Conservation (phyloP, 768 basidiomycete species). For the Russula emetica region DNA sequence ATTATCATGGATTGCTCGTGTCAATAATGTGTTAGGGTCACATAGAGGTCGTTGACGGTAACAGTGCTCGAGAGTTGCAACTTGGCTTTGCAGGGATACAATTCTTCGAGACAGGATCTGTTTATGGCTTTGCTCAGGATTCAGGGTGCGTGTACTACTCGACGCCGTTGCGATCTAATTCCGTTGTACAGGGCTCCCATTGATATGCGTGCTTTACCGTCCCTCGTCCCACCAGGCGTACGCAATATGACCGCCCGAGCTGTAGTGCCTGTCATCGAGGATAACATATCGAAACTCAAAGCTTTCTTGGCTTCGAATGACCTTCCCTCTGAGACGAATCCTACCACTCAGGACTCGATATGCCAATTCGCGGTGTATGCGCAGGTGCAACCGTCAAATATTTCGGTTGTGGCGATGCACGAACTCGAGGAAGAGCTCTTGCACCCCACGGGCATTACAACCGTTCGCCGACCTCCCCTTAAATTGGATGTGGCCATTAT, state of each 20-base stretch:
- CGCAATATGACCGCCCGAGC: conserved; percentile 23
- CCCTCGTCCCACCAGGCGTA: conserved; percentile 16
- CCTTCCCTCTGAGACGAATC: conserved; percentile 15
- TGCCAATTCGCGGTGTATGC: conserved; percentile 67
- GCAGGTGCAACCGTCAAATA: conserved; percentile 52
- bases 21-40: conserved; percentile 49
- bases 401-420: conserved; percentile 54
- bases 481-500: conserved; percentile 61
- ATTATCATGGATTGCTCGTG: not conserved
- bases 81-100: conserved; percentile 78
- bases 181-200: conserved; percentile 3
- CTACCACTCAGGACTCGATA: conserved; percentile 37
- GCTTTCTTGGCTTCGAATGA: conserved; percentile 11
- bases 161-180: not conserved
- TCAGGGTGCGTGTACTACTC: conserved; percentile 44
- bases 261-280: conserved; percentile 21
- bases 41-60: conserved; percentile 57
- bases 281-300: conserved; percentile 18
- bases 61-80: conserved; percentile 52
- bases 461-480: conserved; percentile 52
- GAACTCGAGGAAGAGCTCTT: conserved; percentile 73
- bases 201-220: conserved; percentile 16
- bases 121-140: conserved; percentile 71
- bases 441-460: conserved; percentile 67
- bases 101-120: conserved; percentile 64